Conservation (phyloP, 805 yeast genomes). For the Yarrowia sp. region DNA sequence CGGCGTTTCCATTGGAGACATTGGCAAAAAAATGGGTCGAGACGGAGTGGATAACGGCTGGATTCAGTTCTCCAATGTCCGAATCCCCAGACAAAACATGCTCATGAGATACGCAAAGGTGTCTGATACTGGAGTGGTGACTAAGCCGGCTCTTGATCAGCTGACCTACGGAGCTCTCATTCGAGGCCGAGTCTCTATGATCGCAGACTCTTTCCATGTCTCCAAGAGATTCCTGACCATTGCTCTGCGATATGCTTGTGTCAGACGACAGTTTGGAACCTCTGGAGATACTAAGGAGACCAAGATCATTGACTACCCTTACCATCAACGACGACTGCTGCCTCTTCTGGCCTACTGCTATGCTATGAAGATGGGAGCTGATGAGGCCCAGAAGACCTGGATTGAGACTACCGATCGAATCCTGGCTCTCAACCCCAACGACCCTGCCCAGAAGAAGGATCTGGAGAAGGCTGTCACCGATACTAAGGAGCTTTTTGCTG, state of each 20-base stretch:
- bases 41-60: conserved; percentile 96
- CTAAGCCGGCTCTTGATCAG: conserved; percentile 83
- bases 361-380: conserved; percentile 75
- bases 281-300: conserved; percentile 61
- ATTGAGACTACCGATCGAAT: conserved; percentile 47
- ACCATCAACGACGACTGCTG: conserved; percentile 84
- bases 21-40: conserved; percentile 94
- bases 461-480: conserved; percentile 59
- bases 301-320: conserved; percentile 81
- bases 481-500: conserved; percentile 78
- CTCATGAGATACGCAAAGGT: conserved; percentile 78
- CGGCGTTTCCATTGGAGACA: conserved; percentile 86
- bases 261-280: conserved; percentile 80
- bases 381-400: conserved; percentile 63
- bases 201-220: conserved; percentile 79
- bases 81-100: conserved; percentile 83
- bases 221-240: conserved; percentile 83
- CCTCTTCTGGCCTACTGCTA: conserved; percentile 83
- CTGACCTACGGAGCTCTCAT: conserved; percentile 84
- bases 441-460: conserved; percentile 56
- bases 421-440: conserved; percentile 56
- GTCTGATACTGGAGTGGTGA: conserved; percentile 69
- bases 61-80: conserved; percentile 86
- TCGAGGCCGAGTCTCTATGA: conserved; percentile 91
- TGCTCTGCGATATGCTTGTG: conserved; percentile 85